Percentiles rank a stretch among this genome's conserved stretches.
These are phyloP conservation scores for Eucalyptus victrix DNA, from an alignment of 345 rosid genomes.

Conservation along the genomic window DNA sequence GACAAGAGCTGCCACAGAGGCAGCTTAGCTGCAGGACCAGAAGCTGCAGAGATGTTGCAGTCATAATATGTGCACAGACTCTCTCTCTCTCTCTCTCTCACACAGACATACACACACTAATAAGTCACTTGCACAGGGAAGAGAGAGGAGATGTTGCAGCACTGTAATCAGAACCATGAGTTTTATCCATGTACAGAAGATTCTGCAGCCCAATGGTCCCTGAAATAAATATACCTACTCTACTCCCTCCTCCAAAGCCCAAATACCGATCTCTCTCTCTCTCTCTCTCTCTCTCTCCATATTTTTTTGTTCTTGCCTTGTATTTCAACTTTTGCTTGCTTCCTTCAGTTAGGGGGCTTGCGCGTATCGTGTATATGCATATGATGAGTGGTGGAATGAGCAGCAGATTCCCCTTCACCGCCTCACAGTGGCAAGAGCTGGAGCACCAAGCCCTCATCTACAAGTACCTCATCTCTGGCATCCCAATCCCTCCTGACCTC, in stretches of 20 bases:
- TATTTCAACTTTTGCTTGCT: not conserved
- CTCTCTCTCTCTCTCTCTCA: not conserved
- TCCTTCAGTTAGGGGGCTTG: not conserved
- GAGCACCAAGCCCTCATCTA: slow-evolving; percentile 80
- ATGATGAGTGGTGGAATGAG: slow-evolving; percentile 9
- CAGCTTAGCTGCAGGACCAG: slow-evolving; percentile 33
- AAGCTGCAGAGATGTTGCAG: slow-evolving; percentile 10
- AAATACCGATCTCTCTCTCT: not conserved
- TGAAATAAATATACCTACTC: slow-evolving; percentile 54
- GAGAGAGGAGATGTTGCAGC: slow-evolving; percentile 7
- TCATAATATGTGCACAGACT: not conserved
- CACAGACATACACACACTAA: not conserved
- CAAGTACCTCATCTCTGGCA: slow-evolving; percentile 67
- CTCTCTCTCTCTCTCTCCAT: not conserved
- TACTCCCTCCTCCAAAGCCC: not conserved
- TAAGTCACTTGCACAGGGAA: not conserved
- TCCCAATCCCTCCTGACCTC: slow-evolving; percentile 77
- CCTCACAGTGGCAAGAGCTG: slow-evolving; percentile 87
- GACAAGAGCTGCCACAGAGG: slow-evolving; percentile 47
- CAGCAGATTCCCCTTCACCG: slow-evolving; percentile 59
- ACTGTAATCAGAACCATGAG: slow-evolving; percentile 47
- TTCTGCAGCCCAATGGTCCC: slow-evolving; percentile 64
- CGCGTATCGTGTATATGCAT: not conserved
- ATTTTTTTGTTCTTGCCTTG: not conserved
- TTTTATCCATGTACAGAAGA: slow-evolving; percentile 48